These are phyloP conservation scores for Quambalaria eucalypti DNA, from an alignment of 1,284 basidiomycete genomes.

Conservation along the genomic window DNA sequence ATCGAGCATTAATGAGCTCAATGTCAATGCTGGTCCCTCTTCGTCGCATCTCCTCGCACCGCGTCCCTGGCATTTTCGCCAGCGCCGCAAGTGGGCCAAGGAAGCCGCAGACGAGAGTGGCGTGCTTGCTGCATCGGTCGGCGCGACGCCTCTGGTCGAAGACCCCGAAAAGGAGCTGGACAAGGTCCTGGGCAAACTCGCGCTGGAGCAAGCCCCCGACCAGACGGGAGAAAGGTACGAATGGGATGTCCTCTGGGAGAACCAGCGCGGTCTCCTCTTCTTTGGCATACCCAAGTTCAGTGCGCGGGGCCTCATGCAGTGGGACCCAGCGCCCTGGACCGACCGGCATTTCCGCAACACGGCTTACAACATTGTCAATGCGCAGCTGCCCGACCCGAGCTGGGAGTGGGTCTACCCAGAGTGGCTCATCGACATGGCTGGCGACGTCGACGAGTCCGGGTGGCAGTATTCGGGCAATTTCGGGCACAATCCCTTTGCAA, in stretches of 20 bases:
- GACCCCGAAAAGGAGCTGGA: conserved; percentile 26
- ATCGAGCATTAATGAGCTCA: too few species aligned
- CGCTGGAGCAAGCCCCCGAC: conserved; percentile 23
- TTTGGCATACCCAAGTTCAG: conserved; percentile 44
- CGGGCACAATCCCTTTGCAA: conserved; percentile 21
- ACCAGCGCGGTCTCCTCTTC: conserved; percentile 41
- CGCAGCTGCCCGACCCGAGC: conserved; percentile 41
- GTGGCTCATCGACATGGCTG: conserved; percentile 46
- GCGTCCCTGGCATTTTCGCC: conserved; percentile 1
- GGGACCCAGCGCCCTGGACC: conserved; percentile 43
- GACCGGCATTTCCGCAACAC: conserved; percentile 24
- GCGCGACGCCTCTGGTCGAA: not conserved
- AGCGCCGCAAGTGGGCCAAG: conserved; percentile 3
- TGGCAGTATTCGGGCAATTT: conserved; percentile 45
- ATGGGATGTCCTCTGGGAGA: conserved; percentile 44
- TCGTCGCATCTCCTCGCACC: not conserved
- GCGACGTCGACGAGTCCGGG: conserved; percentile 43
- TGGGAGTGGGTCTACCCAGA: conserved; percentile 45
- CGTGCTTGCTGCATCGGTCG: conserved; percentile 11
- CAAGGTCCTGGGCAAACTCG: conserved; percentile 23
- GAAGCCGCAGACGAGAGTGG: conserved; percentile 14
- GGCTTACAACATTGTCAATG: conserved; percentile 39
- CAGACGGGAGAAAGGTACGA: conserved; percentile 25
- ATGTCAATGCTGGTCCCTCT: too few species aligned
- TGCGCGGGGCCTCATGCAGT: conserved; percentile 34